Conservation (phyloP, 1,139 yeast species). For the Hanseniaspora gamundiae region DNA sequence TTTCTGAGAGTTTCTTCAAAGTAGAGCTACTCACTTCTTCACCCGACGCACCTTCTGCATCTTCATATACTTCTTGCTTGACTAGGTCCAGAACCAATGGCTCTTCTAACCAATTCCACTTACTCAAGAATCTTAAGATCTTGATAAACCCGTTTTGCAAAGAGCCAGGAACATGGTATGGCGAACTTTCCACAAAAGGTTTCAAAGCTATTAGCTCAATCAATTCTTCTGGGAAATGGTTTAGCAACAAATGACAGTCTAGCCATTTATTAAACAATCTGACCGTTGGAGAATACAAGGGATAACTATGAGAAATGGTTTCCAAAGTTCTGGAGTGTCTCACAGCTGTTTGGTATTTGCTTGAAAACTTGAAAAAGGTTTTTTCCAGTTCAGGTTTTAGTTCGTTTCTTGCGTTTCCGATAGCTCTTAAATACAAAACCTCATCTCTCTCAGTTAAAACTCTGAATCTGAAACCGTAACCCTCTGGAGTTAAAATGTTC, state of each 20-base stretch:
- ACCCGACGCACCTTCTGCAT: slow-evolving; percentile 8
- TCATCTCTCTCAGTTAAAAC: slow-evolving; percentile 78
- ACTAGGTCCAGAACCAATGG: slow-evolving; percentile 69
- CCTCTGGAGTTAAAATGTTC: slow-evolving; percentile 70
- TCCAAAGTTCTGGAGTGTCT: slow-evolving; percentile 73
- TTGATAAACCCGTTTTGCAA: slow-evolving; percentile 73
- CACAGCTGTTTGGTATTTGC: slow-evolving; percentile 54
- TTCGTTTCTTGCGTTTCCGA: slow-evolving; percentile 45
- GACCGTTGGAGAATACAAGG: slow-evolving; percentile 66
- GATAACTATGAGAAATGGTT: slow-evolving; percentile 60
- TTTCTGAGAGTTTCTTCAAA: slow-evolving; percentile 40
- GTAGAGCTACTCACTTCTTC: slow-evolving; percentile 19
- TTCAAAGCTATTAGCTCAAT: slow-evolving; percentile 73
- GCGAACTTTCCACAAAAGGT: slow-evolving; percentile 80
- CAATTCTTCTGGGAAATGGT: slow-evolving; percentile 65
- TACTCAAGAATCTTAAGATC: slow-evolving; percentile 53
- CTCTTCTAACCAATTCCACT: slow-evolving; percentile 92
- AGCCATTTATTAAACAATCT: slow-evolving; percentile 84
- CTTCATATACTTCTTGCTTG: slow-evolving; percentile 31
- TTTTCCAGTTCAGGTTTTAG: slow-evolving; percentile 49
- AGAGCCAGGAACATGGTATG: slow-evolving; percentile 68
- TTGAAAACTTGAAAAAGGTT: slow-evolving; percentile 52
- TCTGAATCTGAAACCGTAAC: slow-evolving; percentile 68
- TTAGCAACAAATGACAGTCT: slow-evolving; percentile 53
- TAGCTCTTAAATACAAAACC: slow-evolving; percentile 55